Conservation (phyloP, 2,329 filamentous ascomycete genomes). For the Fusarium coffeatum region DNA sequence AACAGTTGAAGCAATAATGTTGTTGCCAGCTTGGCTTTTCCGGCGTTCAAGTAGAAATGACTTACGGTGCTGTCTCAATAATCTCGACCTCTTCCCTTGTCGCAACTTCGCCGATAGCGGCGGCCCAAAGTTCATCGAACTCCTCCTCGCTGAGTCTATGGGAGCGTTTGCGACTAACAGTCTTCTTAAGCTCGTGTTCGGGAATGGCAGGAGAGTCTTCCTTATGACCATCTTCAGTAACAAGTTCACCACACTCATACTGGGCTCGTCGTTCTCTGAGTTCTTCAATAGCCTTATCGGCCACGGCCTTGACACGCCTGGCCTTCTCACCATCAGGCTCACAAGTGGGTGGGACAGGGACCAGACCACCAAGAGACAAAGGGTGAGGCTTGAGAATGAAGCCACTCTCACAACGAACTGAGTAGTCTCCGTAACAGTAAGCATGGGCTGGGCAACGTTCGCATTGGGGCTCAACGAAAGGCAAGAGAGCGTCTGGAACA, state of each 20-base stretch:
- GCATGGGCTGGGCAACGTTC: slow-evolving; percentile 92
- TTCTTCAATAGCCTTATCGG: slow-evolving; percentile 87
- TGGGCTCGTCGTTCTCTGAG: slow-evolving; percentile 86
- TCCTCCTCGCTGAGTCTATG: slow-evolving; percentile 88
- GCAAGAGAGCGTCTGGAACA: slow-evolving; percentile 78
- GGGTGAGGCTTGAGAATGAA: slow-evolving; percentile 89
- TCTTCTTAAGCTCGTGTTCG: slow-evolving; percentile 81
- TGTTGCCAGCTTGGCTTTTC: slow-evolving; percentile 32
- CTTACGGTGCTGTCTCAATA: slow-evolving; percentile 64
- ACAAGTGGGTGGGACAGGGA: slow-evolving; percentile 90
- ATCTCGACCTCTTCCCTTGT: slow-evolving; percentile 69
- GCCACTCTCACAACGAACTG: slow-evolving; percentile 84
- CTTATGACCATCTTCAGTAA: slow-evolving; percentile 69
- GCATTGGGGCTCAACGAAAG: slow-evolving; percentile 81
- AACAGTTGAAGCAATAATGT: slow-evolving; percentile 46
- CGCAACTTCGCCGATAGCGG: slow-evolving; percentile 78
- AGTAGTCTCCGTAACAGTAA: slow-evolving; percentile 83
- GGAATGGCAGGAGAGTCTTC: slow-evolving; percentile 68
- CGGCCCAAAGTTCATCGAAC: slow-evolving; percentile 88
- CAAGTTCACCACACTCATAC: slow-evolving; percentile 86
- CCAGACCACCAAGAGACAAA: slow-evolving; percentile 79
- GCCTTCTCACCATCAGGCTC: slow-evolving; percentile 95
- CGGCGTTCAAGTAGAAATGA: slow-evolving; percentile 45
- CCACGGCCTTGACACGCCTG: slow-evolving; percentile 85
- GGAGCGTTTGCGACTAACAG: slow-evolving; percentile 79